A percentile compares a stretch with the other conserved stretches of the same genome.
These are phyloP conservation scores for Ilex asprella DNA, from an alignment of 257 asterid genomes.

Conservation along the genomic window DNA sequence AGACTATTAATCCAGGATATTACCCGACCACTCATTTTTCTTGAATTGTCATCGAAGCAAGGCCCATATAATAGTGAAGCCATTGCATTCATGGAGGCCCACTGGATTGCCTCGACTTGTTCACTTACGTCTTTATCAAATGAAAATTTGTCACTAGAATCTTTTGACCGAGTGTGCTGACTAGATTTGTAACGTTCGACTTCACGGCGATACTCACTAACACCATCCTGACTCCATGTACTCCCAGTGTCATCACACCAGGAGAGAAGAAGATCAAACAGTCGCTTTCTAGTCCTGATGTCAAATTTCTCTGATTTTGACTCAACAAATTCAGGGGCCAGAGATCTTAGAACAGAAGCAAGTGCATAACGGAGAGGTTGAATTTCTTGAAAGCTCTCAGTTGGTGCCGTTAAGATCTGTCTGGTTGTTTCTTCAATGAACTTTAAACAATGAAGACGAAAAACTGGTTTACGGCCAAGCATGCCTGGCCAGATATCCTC, in stretches of 20 bases:
- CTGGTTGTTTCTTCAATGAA: constrained; percentile 89
- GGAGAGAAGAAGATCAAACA: constrained; percentile 86
- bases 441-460: constrained; percentile 94
- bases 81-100: constrained; percentile 99
- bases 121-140: constrained; percentile 90
- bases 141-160: constrained; percentile 87
- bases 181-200: constrained; percentile 96
- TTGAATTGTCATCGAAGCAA: constrained; percentile 97
- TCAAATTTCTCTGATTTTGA: constrained; percentile 95
- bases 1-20: constrained; percentile 98
- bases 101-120: constrained; percentile 97
- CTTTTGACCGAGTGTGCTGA: constrained; percentile 94
- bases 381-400: constrained; percentile 86
- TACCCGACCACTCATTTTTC: constrained; percentile 99
- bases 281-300: constrained; percentile 81
- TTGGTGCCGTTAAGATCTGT: constrained; percentile 60
- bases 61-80: constrained; percentile 95
- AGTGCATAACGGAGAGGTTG: constrained; percentile 93
- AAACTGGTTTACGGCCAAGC: constrained; percentile 88
- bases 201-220: constrained; percentile 91
- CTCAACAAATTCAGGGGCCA: constrained; percentile 98
- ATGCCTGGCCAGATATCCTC: constrained; percentile 98
- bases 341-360: constrained; percentile 84
- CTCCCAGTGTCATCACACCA: constrained; percentile 95
- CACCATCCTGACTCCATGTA: constrained; percentile 93